Conservation (phyloP, 768 basidiomycete genomes). For the Psilocybe tampanensis region DNA sequence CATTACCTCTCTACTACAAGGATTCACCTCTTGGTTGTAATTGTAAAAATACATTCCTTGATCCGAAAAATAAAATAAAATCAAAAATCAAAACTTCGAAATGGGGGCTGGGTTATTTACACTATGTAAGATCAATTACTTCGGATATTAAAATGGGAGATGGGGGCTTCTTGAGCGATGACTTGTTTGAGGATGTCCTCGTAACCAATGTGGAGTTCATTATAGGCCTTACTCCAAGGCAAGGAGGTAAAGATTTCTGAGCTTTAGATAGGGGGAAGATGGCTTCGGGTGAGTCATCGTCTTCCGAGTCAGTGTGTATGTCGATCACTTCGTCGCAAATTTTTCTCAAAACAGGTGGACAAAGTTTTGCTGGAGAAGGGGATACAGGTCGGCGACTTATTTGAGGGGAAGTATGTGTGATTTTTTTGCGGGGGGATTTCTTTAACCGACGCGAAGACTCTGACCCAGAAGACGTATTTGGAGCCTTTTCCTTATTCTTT, state of each 20-base stretch:
- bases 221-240: neutral
- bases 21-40: neutral
- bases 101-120: neutral
- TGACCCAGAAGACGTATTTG: constrained; percentile 7
- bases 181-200: neutral
- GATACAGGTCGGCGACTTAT: constrained; percentile 11
- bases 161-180: neutral
- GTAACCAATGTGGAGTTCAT: neutral
- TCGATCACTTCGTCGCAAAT: constrained; percentile 16
- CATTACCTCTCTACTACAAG: neutral
- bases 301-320: constrained; percentile 25
- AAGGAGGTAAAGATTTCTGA: neutral
- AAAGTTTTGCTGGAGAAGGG: constrained; percentile 5
- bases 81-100: neutral
- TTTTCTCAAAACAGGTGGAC: neutral
- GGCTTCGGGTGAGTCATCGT: neutral
- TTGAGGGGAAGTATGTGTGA: constrained; percentile 10
- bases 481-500: constrained; percentile 4
- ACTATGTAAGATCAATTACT: constrained; percentile 6
- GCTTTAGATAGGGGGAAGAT: neutral
- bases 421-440: constrained; percentile 23
- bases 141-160: neutral
- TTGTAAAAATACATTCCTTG: neutral
- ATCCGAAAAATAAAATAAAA: neutral
- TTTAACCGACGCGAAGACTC: constrained; percentile 1